Evolutionary conservation across 306 rosid genomes (phyloP), one percentile per base, ranked within the genome.

Genomic region (Rubus parviflorus): DNA sequence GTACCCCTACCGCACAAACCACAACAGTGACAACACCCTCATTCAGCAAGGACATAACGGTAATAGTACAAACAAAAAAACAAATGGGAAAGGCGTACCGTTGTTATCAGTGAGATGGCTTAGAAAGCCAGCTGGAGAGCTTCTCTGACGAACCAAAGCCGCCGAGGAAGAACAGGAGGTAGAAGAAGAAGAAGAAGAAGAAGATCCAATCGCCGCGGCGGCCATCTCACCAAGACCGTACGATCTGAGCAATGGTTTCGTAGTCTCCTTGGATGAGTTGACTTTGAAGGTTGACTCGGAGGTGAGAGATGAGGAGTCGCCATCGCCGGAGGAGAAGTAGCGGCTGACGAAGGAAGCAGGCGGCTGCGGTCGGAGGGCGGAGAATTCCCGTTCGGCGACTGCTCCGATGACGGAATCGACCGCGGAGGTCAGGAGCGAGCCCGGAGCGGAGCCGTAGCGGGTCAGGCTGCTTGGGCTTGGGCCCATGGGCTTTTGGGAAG

Each of bases 111-210:
- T 61, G 75, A 89, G 87, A 30, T 92, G 91, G 82, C 85, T 70
- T 67, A 89, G 85, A 75, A 95, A 90, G 19, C 93, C 97, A 20
- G 99, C 94, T 17, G 99, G 99, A 5, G 99, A 90, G 86, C 99
- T 95, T 77, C 85, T 86, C 91, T 95, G 99, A 38, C 98, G 91
- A 47, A 91, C 79, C 86, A 93, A 75, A 72, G 88, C 75, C 23
- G 85, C 75, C 3, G 89, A 30, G 35, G 35, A 83, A 6, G 85
- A 62, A 13, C 86, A 61, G 1, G 78, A 70, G 4, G 78, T 70
- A 2, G 88, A 70, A 0, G 89, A 68, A 8, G 87, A 71, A 54
- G 84, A 82, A 2, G 88, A 73, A 0, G 89, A 68, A 8, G 87
- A 71, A 54, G 84, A 82, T 81, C 89, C 85, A 62, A 57, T 58